Percentiles rank a stretch among this genome's conserved stretches.
Evolutionary conservation across 495 filamentous ascomycete species (phyloP).

Genomic region (Annulohypoxylon maeteangense): DNA sequence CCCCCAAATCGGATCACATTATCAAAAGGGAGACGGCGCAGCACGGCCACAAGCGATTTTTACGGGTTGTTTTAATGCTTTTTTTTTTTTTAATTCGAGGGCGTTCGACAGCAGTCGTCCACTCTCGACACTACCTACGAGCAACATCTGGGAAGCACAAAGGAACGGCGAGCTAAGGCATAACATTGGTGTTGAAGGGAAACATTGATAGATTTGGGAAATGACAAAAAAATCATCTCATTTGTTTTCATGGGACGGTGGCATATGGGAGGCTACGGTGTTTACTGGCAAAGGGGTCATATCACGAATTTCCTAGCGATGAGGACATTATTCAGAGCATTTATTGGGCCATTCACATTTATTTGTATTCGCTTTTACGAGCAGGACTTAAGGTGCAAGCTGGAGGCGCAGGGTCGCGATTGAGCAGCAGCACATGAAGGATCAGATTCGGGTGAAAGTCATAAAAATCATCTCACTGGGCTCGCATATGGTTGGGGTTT

Average conservation of each 20-base stretch:
- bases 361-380: conserved; percentile 42
- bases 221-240: conserved; percentile 45
- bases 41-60: conserved; percentile 37
- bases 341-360: conserved; percentile 36
- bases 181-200: conserved; percentile 48
- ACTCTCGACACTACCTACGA: conserved; percentile 16
- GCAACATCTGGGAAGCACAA: conserved; percentile 24
- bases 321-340: conserved; percentile 41
- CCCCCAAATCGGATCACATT: conserved; percentile 38
- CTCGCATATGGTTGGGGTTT: conserved; percentile 29
- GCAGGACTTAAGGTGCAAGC: conserved; percentile 43
- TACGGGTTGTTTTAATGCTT: conserved; percentile 33
- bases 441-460: conserved; percentile 37
- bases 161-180: conserved; percentile 38
- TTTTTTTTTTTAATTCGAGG: conserved; percentile 22
- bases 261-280: conserved; percentile 33
- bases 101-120: conserved; percentile 29
- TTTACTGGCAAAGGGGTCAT: conserved; percentile 22
- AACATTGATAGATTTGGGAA: conserved; percentile 47
- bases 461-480: conserved; percentile 23
- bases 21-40: conserved; percentile 40
- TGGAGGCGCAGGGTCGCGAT: conserved; percentile 43
- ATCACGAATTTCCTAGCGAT: conserved; percentile 41
- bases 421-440: conserved; percentile 44
- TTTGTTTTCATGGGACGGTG: conserved; percentile 34